These are phyloP conservation scores for Globisporangium takayamanum DNA, from an alignment of 352 stramenopile genomes.

Conservation along the genomic window DNA sequence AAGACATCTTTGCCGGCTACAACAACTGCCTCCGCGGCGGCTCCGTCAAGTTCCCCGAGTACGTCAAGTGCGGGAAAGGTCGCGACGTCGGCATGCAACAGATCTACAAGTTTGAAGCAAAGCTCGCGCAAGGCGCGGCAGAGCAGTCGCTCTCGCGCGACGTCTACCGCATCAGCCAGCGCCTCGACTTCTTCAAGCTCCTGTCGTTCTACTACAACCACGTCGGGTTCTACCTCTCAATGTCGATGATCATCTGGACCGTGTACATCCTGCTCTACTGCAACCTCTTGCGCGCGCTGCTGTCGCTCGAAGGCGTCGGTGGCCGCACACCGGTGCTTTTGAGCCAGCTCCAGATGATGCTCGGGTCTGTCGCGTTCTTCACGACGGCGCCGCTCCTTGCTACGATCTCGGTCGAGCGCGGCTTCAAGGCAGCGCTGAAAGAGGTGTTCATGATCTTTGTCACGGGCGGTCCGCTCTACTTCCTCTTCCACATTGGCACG, in stretches of 20 bases:
- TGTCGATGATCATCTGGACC: slow-evolving; percentile 96
- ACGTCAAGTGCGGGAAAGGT: slow-evolving; percentile 98
- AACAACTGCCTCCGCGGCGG: slow-evolving; percentile 97
- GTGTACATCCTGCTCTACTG: slow-evolving; percentile 97
- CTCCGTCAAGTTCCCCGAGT: slow-evolving; percentile 97
- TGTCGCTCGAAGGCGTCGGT: slow-evolving; percentile 89
- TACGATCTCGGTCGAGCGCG: slow-evolving; percentile 97
- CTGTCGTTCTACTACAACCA: slow-evolving; percentile 99
- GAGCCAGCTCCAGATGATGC: slow-evolving; percentile 94
- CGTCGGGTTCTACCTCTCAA: slow-evolving; percentile 98
- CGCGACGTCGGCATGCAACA: slow-evolving; percentile 99
- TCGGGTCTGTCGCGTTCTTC: slow-evolving; percentile 95
- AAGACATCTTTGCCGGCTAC: slow-evolving; percentile 99
- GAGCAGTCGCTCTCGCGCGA: slow-evolving; percentile 98
- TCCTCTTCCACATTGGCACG: slow-evolving; percentile 99
- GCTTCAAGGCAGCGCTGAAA: slow-evolving; percentile 92
- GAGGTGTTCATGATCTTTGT: slow-evolving; percentile 95
- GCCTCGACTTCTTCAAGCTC: slow-evolving; percentile 98
- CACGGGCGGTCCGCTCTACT: slow-evolving; percentile 97
- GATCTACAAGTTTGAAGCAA: slow-evolving; percentile 99
- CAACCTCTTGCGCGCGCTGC: slow-evolving; percentile 91
- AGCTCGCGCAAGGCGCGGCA: slow-evolving; percentile 94
- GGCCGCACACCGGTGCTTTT: slow-evolving; percentile 91
- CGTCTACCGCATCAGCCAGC: slow-evolving; percentile 95
- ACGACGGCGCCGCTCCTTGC: slow-evolving; percentile 96